Conservation (phyloP, 768 basidiomycete species). For the Neoboletus subvelutipes region DNA sequence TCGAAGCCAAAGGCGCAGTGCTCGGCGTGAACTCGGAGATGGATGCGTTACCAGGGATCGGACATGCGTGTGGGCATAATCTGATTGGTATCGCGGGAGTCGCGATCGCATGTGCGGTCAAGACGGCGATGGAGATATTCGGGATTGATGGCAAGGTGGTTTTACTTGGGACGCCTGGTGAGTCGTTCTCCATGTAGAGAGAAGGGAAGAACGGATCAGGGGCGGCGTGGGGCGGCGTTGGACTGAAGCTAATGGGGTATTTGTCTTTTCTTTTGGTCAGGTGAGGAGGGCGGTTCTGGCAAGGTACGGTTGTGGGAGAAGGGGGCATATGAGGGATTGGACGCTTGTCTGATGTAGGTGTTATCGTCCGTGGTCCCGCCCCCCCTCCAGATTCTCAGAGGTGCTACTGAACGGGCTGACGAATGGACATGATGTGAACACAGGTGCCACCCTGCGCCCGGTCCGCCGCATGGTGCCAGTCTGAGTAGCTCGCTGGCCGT, state of each 20-base stretch:
- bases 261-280: neutral
- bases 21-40: conserved; percentile 82
- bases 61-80: conserved; percentile 81
- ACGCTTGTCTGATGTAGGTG: conserved; percentile 68
- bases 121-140: conserved; percentile 58
- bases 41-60: conserved; percentile 57
- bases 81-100: conserved; percentile 75
- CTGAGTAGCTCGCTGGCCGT: conserved; percentile 65
- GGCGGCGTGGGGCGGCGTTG: neutral
- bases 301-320: conserved; percentile 66
- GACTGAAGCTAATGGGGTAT: neutral
- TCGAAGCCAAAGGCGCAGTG: neutral
- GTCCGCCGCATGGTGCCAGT: conserved; percentile 63
- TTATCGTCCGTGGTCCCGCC: neutral
- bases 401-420: neutral
- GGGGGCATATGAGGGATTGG: conserved; percentile 75
- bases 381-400: no score
- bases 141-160: conserved; percentile 65
- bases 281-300: conserved; percentile 64
- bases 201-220: neutral
- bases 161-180: conserved; percentile 78
- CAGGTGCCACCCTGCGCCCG: conserved; percentile 82
- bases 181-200: neutral
- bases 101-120: conserved; percentile 65
- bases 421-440: neutral